A percentile compares a stretch with the other conserved stretches of the same genome.
phyloP scores from a whole-genome alignment of 768 basidiomycete species.

The Naganishia vishniacii region DNA sequence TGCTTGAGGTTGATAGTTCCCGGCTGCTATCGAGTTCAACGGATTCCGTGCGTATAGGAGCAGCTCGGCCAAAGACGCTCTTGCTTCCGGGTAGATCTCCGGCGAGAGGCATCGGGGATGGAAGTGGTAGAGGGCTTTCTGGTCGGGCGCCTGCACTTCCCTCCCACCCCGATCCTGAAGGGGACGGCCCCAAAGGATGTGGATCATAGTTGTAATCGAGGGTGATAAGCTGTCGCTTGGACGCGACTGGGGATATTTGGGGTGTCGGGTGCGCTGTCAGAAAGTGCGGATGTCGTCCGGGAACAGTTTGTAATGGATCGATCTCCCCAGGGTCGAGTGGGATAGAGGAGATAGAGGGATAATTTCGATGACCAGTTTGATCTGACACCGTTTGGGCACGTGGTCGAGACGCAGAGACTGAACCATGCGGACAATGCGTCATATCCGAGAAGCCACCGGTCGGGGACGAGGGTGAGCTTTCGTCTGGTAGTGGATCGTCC shows the following conservation, averaged over 20 bases:
- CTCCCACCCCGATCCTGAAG: neutral
- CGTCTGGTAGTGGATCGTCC: neutral
- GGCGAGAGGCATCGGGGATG: slow-evolving; percentile 21
- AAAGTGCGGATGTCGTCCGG: neutral
- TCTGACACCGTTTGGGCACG: slow-evolving; percentile 18
- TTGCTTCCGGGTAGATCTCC: neutral
- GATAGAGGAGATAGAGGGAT: slow-evolving; percentile 8
- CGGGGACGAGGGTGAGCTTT: neutral
- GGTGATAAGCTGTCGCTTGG: neutral
- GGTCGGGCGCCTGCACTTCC: neutral
- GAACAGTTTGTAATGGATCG: neutral
- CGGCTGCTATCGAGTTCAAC: neutral
- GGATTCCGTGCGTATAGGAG: too few species aligned
- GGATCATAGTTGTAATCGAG: neutral
- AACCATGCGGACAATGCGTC: neutral
- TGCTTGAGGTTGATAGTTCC: neutral
- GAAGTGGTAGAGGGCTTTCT: slow-evolving; percentile 13
- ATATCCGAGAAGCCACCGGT: neutral
- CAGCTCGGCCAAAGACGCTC: neutral
- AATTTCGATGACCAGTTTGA: neutral
- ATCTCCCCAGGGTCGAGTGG: neutral
- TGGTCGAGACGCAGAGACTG: slow-evolving; percentile 6
- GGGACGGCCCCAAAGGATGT: neutral
- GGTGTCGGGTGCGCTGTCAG: slow-evolving; percentile 8
- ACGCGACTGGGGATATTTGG: neutral